Base-by-base conservation (phyloP, 768 basidiomycete genomes). In the Mycena kentingensis region DNA sequence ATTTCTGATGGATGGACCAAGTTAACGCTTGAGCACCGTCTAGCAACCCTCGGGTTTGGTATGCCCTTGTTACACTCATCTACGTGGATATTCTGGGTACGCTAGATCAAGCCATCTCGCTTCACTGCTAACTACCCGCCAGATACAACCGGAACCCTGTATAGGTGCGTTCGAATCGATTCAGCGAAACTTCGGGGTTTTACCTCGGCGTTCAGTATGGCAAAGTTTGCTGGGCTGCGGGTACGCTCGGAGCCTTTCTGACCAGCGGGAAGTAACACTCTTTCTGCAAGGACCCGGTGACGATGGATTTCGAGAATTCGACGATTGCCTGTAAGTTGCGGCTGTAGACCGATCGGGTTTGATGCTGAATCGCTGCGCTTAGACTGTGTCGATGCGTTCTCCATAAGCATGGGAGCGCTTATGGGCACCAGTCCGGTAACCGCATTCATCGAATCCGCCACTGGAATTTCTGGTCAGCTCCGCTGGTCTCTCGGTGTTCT, bases 211-310 rank as follows among this genome's bases (percentile, higher is more conserved):
- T 19, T 7, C 19, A 37, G 36, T 19, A 93, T 94, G 91, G 88
- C 90, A 47, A 91, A 88, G 66, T 93, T 93, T 57, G 90, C 91
- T 5, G 89, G 88, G n/a, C 78, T 94, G 2, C 88, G 89, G 41
- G 41, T 42, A 7, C 22, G 41, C n/a, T 12, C 37, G 21, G 7
- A 8, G 37, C 8, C 8, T 39, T 39, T 10, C 8, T 22, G 10
- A 22, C 10, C 37, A 10, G 10, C 15, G 21, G 13, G 15, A 8
- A 22, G 22, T 12, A 26, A 25, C 41, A 42, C 41, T 6, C 41
- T 24, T 11, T 27, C 12, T 25, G n/a, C 8, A 24, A 42, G 41
- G 86, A 93, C 63, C 86, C 86, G 1, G 81, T 89, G 13, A 92
- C 90, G 22, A 74, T 91, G 50, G 91, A 94, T 66, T 94, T 94